Conservation (phyloP, 257 asterid genomes). For the Fraxinus americana region DNA sequence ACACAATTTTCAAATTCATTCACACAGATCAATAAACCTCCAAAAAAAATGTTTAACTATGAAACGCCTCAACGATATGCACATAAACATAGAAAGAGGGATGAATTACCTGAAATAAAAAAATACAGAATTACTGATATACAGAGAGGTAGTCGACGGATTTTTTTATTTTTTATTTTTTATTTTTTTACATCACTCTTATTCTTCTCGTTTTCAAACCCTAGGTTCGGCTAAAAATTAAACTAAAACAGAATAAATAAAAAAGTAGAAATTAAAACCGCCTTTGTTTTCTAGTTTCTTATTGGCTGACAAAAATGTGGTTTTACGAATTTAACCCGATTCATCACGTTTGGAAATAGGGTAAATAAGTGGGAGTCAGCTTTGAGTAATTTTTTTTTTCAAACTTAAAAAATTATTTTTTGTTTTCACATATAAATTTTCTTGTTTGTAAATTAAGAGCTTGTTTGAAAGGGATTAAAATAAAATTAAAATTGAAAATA, state of each 20-base stretch:
- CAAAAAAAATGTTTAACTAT: neutral
- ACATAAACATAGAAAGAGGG: neutral
- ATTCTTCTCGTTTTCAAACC: constrained; percentile 27
- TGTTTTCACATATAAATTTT: too few species aligned
- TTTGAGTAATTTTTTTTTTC: neutral
- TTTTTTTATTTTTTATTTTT: constrained; percentile 21
- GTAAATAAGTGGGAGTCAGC: neutral
- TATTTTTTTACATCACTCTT: neutral
- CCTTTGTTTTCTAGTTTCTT: constrained; percentile 20
- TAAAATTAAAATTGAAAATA: too few species aligned
- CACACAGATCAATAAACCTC: constrained; percentile 26
- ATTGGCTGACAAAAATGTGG: neutral
- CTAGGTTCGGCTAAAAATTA: constrained; percentile 14
- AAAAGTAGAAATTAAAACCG: constrained; percentile 8
- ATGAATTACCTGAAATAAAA: constrained; percentile 8
- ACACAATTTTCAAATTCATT: neutral
- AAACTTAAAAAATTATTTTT: neutral
- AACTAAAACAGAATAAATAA: neutral
- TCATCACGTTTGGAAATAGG: constrained; percentile 1
- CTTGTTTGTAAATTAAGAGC: too few species aligned
- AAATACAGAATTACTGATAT: constrained; percentile 22
- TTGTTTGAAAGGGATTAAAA: too few species aligned
- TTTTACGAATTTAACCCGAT: constrained; percentile 20
- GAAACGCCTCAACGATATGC: neutral
- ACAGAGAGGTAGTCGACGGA: constrained; percentile 32